Evolutionary conservation across 768 basidiomycete genomes (phyloP).

Genomic region (Baorangia bicolor): DNA sequence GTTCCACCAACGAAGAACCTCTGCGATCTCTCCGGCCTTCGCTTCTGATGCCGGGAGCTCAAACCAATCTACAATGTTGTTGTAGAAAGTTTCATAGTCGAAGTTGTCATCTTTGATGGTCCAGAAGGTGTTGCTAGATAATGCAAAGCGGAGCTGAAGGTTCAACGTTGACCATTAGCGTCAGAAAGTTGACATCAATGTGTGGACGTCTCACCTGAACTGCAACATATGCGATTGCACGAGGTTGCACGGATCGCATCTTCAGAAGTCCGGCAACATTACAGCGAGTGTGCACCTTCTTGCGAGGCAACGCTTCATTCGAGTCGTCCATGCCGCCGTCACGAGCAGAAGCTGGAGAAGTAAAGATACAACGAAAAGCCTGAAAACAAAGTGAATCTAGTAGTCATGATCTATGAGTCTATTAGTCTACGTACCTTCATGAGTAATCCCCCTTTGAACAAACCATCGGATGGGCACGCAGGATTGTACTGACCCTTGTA

Average conservation of each 20-base stretch:
- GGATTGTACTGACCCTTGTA: neutral
- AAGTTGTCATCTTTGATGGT: neutral
- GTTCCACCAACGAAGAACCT: constrained; percentile 9
- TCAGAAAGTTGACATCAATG: neutral
- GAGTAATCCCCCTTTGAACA: neutral
- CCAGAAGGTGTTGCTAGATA: constrained; percentile 8
- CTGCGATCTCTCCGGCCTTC: neutral
- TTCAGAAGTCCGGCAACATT: constrained; percentile 6
- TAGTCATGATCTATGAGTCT: neutral
- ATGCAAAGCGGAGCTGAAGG: constrained; percentile 12
- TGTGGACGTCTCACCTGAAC: constrained; percentile 18
- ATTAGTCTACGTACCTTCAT: neutral
- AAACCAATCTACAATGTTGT: constrained; percentile 14
- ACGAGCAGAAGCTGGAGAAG: constrained; percentile 17
- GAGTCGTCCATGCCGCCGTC: neutral
- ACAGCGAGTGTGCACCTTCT: neutral
- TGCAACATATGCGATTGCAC: constrained; percentile 23
- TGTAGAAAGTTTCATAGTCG: constrained; percentile 8
- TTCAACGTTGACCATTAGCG: no score
- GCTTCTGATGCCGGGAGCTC: neutral
- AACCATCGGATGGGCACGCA: neutral
- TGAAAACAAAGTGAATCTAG: neutral
- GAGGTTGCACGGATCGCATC: constrained; percentile 16
- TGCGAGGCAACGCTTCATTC: neutral
- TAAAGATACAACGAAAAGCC: constrained; percentile 19